phyloP scores from a whole-genome alignment of 495 filamentous ascomycete genomes.

The Pyrenula aspistea region DNA sequence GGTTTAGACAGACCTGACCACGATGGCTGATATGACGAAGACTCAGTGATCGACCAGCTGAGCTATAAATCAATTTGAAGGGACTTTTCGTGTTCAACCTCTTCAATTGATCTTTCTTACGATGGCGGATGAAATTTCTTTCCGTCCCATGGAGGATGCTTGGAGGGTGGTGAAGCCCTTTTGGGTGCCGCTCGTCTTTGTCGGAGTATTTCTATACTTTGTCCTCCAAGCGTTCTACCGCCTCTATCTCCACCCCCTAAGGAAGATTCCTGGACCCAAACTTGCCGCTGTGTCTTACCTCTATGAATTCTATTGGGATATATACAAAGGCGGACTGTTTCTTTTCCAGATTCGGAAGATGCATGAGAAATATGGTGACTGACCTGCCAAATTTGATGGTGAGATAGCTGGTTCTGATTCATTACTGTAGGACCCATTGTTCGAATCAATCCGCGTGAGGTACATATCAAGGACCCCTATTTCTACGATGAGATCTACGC shows the following conservation, averaged over 20 bases:
- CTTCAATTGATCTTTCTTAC: background rate
- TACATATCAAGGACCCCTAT: conserved; percentile 29
- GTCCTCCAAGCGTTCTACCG: conserved; percentile 10
- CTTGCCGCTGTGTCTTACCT: conserved; percentile 13
- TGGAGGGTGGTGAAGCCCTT: background rate
- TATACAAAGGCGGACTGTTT: conserved; percentile 1
- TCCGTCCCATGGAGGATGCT: background rate
- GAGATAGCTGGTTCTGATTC: background rate
- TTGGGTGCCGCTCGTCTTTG: background rate
- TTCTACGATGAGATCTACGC: conserved; percentile 26
- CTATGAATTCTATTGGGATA: conserved; percentile 10
- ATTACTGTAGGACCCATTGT: conserved; percentile 33
- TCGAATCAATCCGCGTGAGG: conserved; percentile 36
- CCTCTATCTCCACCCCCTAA: conserved; percentile 12
- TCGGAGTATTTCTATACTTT: background rate
- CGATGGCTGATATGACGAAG: background rate
- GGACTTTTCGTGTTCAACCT: background rate
- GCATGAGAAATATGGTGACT: conserved; percentile 5
- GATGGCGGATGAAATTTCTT: background rate
- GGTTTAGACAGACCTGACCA: background rate
- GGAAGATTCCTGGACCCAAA: conserved; percentile 17
- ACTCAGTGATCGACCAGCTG: background rate
- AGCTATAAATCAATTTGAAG: background rate
- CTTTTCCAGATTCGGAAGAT: conserved; percentile 4
- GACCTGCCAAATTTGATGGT: background rate